Base-by-base conservation (phyloP, 495 filamentous ascomycete species). In the Cudoniella acicularis region DNA sequence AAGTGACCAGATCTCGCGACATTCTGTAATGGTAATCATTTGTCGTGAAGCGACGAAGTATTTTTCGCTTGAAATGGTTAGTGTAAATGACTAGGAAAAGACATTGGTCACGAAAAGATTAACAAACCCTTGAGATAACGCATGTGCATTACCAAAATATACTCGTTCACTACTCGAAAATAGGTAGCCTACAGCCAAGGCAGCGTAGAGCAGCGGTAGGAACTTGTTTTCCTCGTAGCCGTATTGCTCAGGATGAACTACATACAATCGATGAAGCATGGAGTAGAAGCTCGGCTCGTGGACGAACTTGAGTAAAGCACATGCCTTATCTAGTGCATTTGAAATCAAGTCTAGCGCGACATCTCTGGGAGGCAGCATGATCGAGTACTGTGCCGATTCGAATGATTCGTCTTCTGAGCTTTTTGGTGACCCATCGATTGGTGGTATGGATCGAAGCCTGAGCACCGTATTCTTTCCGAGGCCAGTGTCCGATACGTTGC, bases 41-140 rank as follows among this genome's bases (percentile, higher is more conserved):
- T 83, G 80, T n/a, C 86, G 84, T 16, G 85, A 79, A 21, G 84
- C 81, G 63, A 76, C 80, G 74, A 87, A 90, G 67, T 83, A 89
- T 73, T 83, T 83, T 64, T 83, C 87, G 23, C 87, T 88, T 62
- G 2, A 36, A 56, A 25, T 26, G 26, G 26, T 61, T 26, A 55
- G 51, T 2, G 3, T 21, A 50, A 18, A 49, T 16, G 30, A 26
- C 18, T 26, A 60, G 49, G 25, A 61, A 43, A 49, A 13, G 24
- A 42, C 51, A 54, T 36, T 40, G 21, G 51, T 4, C 30, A 54
- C 21, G 21, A 60, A 55, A 21, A 50, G 21, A 49, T 66, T 52
- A 55, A 57, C 56, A 51, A 79, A 91, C 87, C 89, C 89, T 84
- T 91, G 83, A 49, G 89, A 86, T 53, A 89, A 84, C 13, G 87